Conservation (phyloP, 225 moss, liverwort and hornwort species). For the Polytrichum commune region DNA sequence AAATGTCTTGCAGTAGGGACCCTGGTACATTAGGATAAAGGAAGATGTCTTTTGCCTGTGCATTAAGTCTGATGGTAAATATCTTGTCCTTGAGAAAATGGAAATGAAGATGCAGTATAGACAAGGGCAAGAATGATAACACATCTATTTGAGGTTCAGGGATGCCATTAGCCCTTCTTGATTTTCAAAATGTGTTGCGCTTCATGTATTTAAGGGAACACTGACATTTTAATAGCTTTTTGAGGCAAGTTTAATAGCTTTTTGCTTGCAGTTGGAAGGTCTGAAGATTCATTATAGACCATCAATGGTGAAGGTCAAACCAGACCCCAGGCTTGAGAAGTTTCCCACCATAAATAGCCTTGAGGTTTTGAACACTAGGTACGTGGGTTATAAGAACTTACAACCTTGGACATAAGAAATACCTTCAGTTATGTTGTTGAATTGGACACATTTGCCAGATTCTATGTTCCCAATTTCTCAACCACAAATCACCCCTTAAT, state of each 20-base stretch:
- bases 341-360: conserved; percentile 50
- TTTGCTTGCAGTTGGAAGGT: conserved; percentile 44
- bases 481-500: background rate
- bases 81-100: no score
- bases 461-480: background rate
- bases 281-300: conserved; percentile 47
- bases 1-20: no score
- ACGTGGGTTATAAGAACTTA: conserved; percentile 8
- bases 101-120: background rate
- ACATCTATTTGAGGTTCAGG: background rate
- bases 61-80: no score
- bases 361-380: conserved; percentile 75
- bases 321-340: conserved; percentile 35
- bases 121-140: background rate
- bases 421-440: background rate
- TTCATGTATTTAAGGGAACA: background rate
- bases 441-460: background rate
- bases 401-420: no score
- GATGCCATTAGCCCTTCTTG: background rate
- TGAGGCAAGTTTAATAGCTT: background rate
- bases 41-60: no score
- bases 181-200: background rate
- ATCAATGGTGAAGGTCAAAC: conserved; percentile 72
- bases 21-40: no score
- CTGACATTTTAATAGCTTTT: background rate